Percentiles rank a stretch among this genome's conserved stretches.
These are phyloP conservation scores for Aspergillus neoniger DNA, from an alignment of 2,329 filamentous ascomycete species.

Conservation along the genomic window DNA sequence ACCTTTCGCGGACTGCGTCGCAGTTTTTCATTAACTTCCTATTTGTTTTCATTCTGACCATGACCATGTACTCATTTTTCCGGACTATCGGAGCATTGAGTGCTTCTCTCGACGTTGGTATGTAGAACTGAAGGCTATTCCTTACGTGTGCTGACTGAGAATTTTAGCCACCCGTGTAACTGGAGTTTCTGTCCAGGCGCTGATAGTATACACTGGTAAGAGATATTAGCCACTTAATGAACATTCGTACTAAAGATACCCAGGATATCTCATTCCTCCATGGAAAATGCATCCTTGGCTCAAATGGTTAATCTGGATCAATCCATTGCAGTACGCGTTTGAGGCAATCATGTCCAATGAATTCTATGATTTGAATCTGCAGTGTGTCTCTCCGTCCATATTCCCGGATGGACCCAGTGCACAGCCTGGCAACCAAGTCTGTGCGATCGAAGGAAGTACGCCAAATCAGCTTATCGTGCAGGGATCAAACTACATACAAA, in stretches of 20 bases:
- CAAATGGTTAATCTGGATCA: slow-evolving; percentile 64
- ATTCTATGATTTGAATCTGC: slow-evolving; percentile 60
- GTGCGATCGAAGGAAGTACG: slow-evolving; percentile 58
- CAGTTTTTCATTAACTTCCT: slow-evolving; percentile 65
- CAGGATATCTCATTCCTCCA: slow-evolving; percentile 64
- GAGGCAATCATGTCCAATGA: slow-evolving; percentile 71
- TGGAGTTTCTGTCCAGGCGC: slow-evolving; percentile 51
- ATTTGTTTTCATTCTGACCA: slow-evolving; percentile 56
- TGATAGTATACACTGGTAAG: slow-evolving; percentile 59
- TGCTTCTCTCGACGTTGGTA: slow-evolving; percentile 52
- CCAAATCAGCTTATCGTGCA: slow-evolving; percentile 56
- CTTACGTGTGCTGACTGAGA: background rate
- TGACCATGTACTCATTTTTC: slow-evolving; percentile 59
- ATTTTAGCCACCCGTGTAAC: slow-evolving; percentile 50
- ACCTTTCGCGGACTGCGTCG: slow-evolving; percentile 57
- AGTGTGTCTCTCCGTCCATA: slow-evolving; percentile 58
- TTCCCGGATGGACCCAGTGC: slow-evolving; percentile 55
- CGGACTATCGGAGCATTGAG: slow-evolving; percentile 52
- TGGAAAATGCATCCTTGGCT: slow-evolving; percentile 66
- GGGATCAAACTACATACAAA: slow-evolving; percentile 59
- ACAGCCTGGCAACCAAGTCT: slow-evolving; percentile 57
- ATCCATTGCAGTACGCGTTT: slow-evolving; percentile 70
- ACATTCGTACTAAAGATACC: background rate
- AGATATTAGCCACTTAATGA: background rate
- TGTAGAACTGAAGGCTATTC: slow-evolving; percentile 4